Conservation (phyloP, 2,329 filamentous ascomycete species). For the Curvularia lunata region DNA sequence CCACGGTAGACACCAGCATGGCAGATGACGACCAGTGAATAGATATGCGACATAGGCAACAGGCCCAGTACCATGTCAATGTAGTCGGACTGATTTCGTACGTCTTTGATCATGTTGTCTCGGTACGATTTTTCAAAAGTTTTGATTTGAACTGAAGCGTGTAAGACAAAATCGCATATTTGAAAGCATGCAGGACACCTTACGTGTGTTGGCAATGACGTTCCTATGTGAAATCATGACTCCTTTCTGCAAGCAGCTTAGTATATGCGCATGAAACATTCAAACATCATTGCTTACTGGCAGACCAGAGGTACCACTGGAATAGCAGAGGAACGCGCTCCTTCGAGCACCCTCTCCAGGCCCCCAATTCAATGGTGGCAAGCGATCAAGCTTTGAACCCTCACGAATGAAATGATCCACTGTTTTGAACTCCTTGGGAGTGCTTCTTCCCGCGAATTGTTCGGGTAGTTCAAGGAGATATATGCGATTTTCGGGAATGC, state of each 20-base stretch:
- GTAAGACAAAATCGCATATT: conserved; percentile 1
- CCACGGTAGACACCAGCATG: conserved; percentile 72
- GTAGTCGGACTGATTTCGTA: conserved; percentile 51
- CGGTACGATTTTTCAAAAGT: conserved; percentile 57
- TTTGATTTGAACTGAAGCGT: conserved; percentile 60
- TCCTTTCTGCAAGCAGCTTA: conserved; percentile 65
- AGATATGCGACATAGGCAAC: conserved; percentile 84
- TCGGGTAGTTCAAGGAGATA: conserved; percentile 73
- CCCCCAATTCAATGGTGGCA: conserved; percentile 65
- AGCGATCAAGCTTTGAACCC: conserved; percentile 61
- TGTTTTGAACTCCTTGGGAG: conserved; percentile 63
- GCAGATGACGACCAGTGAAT: conserved; percentile 74
- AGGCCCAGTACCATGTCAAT: conserved; percentile 68
- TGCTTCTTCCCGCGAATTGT: conserved; percentile 56
- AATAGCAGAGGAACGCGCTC: conserved; percentile 79
- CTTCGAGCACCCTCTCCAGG: conserved; percentile 70
- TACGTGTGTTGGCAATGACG: conserved; percentile 73
- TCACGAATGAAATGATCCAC: conserved; percentile 69
- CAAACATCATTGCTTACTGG: conserved; percentile 60
- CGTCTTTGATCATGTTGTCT: conserved; percentile 46
- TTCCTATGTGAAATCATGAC: conserved; percentile 83
- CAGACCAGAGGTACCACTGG: conserved; percentile 78
- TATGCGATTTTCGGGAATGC: conserved; percentile 68
- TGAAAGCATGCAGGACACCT: background rate
- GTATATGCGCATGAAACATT: background rate